Base-by-base conservation (phyloP, 345 rosid genomes). In the Lepidium didymum region DNA sequence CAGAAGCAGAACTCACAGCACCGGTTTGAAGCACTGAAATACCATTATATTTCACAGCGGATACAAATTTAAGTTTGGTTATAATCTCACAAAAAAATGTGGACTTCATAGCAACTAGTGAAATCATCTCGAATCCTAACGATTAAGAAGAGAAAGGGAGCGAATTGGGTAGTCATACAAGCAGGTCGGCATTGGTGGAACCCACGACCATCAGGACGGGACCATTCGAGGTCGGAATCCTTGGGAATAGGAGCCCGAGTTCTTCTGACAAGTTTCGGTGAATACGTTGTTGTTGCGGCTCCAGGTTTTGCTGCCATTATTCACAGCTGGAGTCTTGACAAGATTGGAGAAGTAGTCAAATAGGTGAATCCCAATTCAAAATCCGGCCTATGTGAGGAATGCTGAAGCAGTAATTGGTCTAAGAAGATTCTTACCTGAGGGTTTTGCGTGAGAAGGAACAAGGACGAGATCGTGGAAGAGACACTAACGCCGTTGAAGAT, bases 131-230 rank as follows among this genome's bases (percentile, higher is more conserved):
- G 8, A 33, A 47, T 15, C 15, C 15, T 12, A 50, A 47, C 10
- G 41, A 7, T 34, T 11, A 15, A 15, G 44, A 47, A 44, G 45
- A 41, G n/a, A 67, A 51, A 67, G 50, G 33, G 52, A 10, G 6
- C 1, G 15, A 35, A 12, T 5, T 29, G 54, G 49, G 36, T 43
- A 75, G 56, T 5, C 33, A 6, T 74, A 93, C 99, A 88, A 21
- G 97, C 97, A 3, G 97, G 96, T 54, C 99, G 74, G 76, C 97
- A 91, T 82, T 94, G 93, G 56, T 81, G 93, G 81, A 91, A 89
- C 51, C 81, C 79, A 9, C 99, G 97, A 70, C 87, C 90, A 60
- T 91, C 99, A 43, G 99, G 96, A 66, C 99, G 88, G 31, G 80
- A 78, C 97, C 96, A 91, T 64, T 94, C 91, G 74, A 75, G 80